phyloP scores from a whole-genome alignment of 345 rosid genomes.

The Excoecaria cochinchinensis region DNA sequence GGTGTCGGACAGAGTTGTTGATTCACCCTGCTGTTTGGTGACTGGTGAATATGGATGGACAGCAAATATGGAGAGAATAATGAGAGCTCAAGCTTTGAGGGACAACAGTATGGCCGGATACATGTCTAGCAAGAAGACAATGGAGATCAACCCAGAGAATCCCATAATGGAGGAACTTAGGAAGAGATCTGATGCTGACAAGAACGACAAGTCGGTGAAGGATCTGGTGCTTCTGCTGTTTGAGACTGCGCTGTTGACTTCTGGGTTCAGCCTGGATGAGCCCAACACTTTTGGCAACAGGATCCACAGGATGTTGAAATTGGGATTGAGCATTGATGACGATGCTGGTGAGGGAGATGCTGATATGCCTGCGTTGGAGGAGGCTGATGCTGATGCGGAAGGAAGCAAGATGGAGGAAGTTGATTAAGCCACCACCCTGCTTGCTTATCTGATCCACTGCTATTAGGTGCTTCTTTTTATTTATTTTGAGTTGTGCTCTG shows the following conservation, averaged over 20 bases:
- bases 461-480: no score
- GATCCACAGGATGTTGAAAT: constrained; percentile 85
- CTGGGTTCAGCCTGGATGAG: constrained; percentile 88
- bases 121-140: constrained; percentile 86
- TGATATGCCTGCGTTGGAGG: constrained; percentile 78
- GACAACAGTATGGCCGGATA: constrained; percentile 87
- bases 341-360: constrained; percentile 67
- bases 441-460: no score
- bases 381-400: constrained; percentile 63
- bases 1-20: constrained; percentile 81
- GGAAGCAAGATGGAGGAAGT: constrained; percentile 97
- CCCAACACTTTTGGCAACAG: constrained; percentile 88
- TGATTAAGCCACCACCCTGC: constrained; percentile 38
- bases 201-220: constrained; percentile 88
- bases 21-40: constrained; percentile 86
- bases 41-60: constrained; percentile 89
- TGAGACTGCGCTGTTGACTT: constrained; percentile 78
- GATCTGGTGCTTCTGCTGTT: constrained; percentile 74
- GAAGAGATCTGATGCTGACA: constrained; percentile 77
- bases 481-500: no score
- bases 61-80: constrained; percentile 90
- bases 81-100: constrained; percentile 86
- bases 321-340: constrained; percentile 80
- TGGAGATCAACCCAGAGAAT: constrained; percentile 86
- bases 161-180: constrained; percentile 88